Base-by-base conservation (phyloP, 352 stramenopile genomes). In the Blastocystis sp. region DNA sequence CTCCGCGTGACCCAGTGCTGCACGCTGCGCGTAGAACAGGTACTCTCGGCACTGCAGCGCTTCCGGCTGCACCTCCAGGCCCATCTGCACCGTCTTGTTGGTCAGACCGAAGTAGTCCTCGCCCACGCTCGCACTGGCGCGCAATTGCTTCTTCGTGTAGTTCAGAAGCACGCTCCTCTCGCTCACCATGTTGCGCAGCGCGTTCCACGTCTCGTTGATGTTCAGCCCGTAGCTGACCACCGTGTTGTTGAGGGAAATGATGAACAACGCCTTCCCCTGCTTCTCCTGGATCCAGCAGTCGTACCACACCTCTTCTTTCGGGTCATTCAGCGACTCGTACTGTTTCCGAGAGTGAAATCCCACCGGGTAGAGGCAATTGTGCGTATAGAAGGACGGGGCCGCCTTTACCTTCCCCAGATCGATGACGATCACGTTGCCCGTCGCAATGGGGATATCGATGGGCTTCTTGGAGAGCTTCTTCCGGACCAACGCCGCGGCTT, bases 261-360 rank as follows among this genome's bases (percentile, higher is more conserved):
- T 43, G 43, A 88, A 79, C 1, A 88, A 38, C 24, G 54, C 43
- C 21, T 69, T 24, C 10, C 48, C 62, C 34, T 88, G 11, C 34
- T 45, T 88, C 40, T 88, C 78, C n/a, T 76, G 34, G 57, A 88
- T 88, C 78, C 68, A 88, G 52, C 61, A 78, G 60, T 88, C 78
- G 34, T 88, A 88, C 19, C 38, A 62, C 34, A 63, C 48, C 28
- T 59, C 38, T 28, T 88, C 62, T 17, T 61, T 38, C 7, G 78
- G 78, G 24, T 88, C 34, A 2, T 38, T 21, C 11, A 88, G 14
- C 17, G 64, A 79, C 0, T 19, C 45, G 48, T 69, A 88, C 38
- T 60, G 2, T 0, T 88, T 88, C 54, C 63, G 78, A 59, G 78
- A 88, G 43, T 88, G 78, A 65, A 77, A 88, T 40, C 60, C 60